phyloP scores from a whole-genome alignment of 2,329 filamentous ascomycete species.

The Penicillium nordicum region DNA sequence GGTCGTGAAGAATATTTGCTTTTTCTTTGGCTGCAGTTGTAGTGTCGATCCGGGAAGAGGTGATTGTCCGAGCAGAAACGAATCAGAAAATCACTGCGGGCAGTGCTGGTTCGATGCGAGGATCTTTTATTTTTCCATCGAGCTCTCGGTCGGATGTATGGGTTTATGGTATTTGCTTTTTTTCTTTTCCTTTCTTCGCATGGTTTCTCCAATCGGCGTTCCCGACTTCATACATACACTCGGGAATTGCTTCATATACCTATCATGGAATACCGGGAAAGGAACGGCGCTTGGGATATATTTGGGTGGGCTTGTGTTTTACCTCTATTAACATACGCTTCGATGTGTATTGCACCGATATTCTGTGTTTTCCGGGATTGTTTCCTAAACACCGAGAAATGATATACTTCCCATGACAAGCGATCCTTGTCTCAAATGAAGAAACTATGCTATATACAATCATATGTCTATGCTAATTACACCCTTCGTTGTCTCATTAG shows the following conservation, averaged over 20 bases:
- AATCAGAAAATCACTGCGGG: conserved; percentile 7
- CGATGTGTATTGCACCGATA: background rate
- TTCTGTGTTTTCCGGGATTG: background rate
- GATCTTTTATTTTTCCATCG: background rate
- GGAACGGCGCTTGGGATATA: background rate
- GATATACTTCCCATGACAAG: background rate
- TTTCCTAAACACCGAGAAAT: background rate
- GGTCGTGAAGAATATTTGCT: background rate
- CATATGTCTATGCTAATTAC: conserved; percentile 5
- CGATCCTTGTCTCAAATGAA: conserved; percentile 4
- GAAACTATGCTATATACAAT: conserved; percentile 1
- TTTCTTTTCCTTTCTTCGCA: background rate
- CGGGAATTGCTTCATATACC: background rate
- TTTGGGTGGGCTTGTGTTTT: background rate
- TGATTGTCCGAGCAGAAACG: background rate
- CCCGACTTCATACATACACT: background rate
- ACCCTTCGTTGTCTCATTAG: conserved; percentile 9
- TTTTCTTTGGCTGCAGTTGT: background rate
- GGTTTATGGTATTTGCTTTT: background rate
- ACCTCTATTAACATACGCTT: background rate
- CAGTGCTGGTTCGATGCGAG: conserved; percentile 13
- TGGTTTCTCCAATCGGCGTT: background rate
- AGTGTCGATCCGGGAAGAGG: background rate
- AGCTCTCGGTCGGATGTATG: background rate
- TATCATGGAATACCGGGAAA: background rate